Base-by-base conservation (phyloP, 1,139 yeast genomes). In the Saccharomycopsis phalli region DNA sequence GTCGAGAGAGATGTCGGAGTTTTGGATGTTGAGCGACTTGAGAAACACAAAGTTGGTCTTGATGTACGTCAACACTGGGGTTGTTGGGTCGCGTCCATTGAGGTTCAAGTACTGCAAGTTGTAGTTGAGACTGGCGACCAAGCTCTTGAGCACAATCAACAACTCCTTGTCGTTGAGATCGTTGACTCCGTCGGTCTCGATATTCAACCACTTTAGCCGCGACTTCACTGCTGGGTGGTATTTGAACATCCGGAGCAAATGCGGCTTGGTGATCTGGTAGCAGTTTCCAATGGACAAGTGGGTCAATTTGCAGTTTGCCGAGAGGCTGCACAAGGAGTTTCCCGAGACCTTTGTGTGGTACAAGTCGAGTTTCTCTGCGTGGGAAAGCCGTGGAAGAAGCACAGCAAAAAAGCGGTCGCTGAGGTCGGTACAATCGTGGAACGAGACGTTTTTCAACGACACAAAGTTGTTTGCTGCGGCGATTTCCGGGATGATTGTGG, bases 361-460 rank as follows among this genome's bases (percentile, higher is more conserved):
- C 41, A 87, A 66, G 56, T 87, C 97, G 28, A 87, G 65, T 47
- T 87, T 71, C 46, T 75, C 72, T 38, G 87, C 60, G 49, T 71
- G 69, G 14, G 72, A 69, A 32, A 83, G 63, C 43, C 66, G 66
- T 4, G 79, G 76, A 31, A 88, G 62, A 3, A 84, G 57, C 47
- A 69, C 71, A 34, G 65, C 68, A 47, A 82, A 73, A 0, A 70
- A 69, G 13, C 66, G 67, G 2, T 74, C 59, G 2, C 86, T 70
- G 36, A 88, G 64, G 47, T 83, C 86, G 2, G 94, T 78, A 57
- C 97, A 87, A 53, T 86, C 95, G 60, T 87, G 95, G 53, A 87
- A 74, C 0, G 94, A 83, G 11, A 87, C 56, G 48, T 82, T 77
- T 33, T 35, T 42, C 33, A 41, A 31, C 55, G 59, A 66, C 46